Evolutionary conservation across 331 rosid species (phyloP).

Genomic region (Dryas integrifolia): DNA sequence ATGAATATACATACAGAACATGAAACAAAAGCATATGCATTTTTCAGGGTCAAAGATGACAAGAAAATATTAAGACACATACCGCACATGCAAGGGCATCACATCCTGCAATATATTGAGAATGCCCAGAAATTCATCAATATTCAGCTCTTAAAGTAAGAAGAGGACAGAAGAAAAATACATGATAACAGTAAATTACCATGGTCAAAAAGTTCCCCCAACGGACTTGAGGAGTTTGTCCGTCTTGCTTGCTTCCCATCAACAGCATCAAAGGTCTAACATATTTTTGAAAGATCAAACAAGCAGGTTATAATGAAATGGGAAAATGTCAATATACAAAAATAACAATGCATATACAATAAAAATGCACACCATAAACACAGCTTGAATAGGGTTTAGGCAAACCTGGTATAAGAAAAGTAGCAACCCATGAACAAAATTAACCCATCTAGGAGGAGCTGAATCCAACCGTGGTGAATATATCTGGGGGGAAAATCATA

Average conservation of each 20-base stretch:
- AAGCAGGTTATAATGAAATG: not conserved
- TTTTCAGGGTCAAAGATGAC: constrained; percentile 24
- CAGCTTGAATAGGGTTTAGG: constrained; percentile 4
- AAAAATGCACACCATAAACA: constrained; percentile 1
- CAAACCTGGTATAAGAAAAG: constrained; percentile 92
- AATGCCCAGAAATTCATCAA: constrained; percentile 29
- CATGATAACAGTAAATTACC: constrained; percentile 43
- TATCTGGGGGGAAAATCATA: constrained; percentile 43
- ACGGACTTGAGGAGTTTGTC: constrained; percentile 90
- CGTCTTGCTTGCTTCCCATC: constrained; percentile 99
- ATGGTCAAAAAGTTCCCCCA: constrained; percentile 95
- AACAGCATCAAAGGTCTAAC: constrained; percentile 94
- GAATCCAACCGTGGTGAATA: constrained; percentile 85
- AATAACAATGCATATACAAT: constrained; percentile 10
- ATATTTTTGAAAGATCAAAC: constrained; percentile 22
- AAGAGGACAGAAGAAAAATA: constrained; percentile 13
- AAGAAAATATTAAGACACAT: constrained; percentile 36
- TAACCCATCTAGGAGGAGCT: constrained; percentile 96
- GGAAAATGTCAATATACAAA: not conserved
- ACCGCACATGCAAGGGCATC: constrained; percentile 98
- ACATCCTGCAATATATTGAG: constrained; percentile 66
- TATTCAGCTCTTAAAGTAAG: constrained; percentile 5
- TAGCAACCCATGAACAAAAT: constrained; percentile 85
- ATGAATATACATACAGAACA: constrained; percentile 40
- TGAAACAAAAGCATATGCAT: constrained; percentile 11